These are phyloP conservation scores for Nannizziopsis barbatae DNA, from an alignment of 2,329 filamentous ascomycete genomes.

Conservation along the genomic window DNA sequence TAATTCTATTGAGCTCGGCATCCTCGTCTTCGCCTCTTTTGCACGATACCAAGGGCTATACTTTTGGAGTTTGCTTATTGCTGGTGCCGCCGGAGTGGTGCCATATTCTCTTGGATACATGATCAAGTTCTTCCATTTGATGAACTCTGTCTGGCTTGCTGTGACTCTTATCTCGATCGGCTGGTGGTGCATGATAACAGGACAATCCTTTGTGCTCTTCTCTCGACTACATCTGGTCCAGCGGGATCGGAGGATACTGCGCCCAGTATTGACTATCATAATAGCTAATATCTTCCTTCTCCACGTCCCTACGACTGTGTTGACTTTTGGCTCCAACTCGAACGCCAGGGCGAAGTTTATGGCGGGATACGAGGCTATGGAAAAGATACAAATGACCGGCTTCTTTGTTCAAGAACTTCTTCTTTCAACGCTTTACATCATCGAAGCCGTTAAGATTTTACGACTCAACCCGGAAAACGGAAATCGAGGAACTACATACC, in stretches of 20 bases:
- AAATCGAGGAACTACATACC: constrained; percentile 39
- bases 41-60: constrained; percentile 38
- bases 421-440: constrained; percentile 41
- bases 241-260: constrained; percentile 22
- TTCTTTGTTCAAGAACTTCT: constrained; percentile 42
- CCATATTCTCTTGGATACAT: constrained; percentile 39
- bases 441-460: constrained; percentile 43
- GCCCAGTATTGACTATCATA: constrained; percentile 29
- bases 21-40: constrained; percentile 41
- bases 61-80: constrained; percentile 41
- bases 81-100: constrained; percentile 35
- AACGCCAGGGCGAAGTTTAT: constrained; percentile 20
- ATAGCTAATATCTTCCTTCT: constrained; percentile 27
- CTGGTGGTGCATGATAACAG: constrained; percentile 31
- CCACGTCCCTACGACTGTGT: constrained; percentile 27
- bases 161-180: constrained; percentile 26
- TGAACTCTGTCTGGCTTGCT: constrained; percentile 34
- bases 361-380: constrained; percentile 28
- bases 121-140: constrained; percentile 37
- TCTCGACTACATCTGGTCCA: constrained; percentile 32
- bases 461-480: constrained; percentile 34
- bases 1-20: constrained; percentile 40
- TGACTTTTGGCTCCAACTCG: constrained; percentile 26
- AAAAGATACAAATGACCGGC: constrained; percentile 40
- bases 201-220: constrained; percentile 33